Evolutionary conservation across 176 grass and related monocot species (phyloP), one percentile per base, ranked within the genome.

Genomic region (Secale cereale): DNA sequence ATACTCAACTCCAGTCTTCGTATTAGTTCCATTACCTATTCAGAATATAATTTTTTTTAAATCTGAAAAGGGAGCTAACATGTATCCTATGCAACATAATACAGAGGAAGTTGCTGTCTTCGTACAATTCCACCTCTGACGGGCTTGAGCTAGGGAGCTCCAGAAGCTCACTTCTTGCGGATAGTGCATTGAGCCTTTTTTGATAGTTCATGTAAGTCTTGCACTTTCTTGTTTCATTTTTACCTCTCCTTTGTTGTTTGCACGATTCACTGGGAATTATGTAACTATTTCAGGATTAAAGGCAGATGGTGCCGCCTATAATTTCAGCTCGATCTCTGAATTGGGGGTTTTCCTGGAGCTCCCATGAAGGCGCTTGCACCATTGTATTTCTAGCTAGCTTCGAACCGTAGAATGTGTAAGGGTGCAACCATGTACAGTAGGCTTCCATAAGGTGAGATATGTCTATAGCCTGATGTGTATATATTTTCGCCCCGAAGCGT

Each of bases 81-180:
- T 63, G 27, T 65, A 31, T 62, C 39, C n/a, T 66, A 57, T 76
- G 76, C 62, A 74, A 59, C 82, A 88, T 93, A 29, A 84, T 85
- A 85, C 86, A 98, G 96, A 94, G 84, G 82, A 90, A 89, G 37
- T 81, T 98, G 81, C 60, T 98, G 70, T 90, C 89, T 25, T 82
- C 82, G 59, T 85, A 90, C 37, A 85, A 81, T 84, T 72, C 81
- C 20, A 48, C 81, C 23, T 85, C 86, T 33, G 81, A 87, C 33
- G 96, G 73, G 81, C 59, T 78, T 70, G 88, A 78, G 41, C 76
- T 83, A 59, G 91, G 65, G 73, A 85, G 68, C 71, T 83, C 74
- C 26, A 88, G 83, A 77, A 94, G 82, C 41, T 65, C 84, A 83
- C 70, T 85, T 84, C 61, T 85, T 73, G 74, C 88, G 29, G 80